Conservation (phyloP, 2,329 filamentous ascomycete species). For the Arthrobotrys conoides region DNA sequence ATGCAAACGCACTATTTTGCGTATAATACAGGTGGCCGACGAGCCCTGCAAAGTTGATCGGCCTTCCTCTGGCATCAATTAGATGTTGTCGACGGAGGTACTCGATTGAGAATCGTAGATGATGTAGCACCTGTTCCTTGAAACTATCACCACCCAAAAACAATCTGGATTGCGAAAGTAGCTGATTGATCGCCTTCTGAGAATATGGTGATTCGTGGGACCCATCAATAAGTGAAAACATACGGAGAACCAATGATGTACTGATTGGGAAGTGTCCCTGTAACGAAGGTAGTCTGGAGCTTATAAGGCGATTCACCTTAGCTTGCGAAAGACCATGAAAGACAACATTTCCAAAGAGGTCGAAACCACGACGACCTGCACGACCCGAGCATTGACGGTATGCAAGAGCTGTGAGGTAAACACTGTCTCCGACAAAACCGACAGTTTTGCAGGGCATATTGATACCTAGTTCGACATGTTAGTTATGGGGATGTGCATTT, state of each 20-base stretch:
- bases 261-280: slow-evolving; percentile 84
- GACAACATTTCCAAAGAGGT: slow-evolving; percentile 84
- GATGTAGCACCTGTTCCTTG: slow-evolving; percentile 79
- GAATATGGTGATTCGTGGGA: slow-evolving; percentile 77
- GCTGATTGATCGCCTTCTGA: slow-evolving; percentile 74
- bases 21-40: slow-evolving; percentile 82
- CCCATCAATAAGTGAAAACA: slow-evolving; percentile 77
- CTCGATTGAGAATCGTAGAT: slow-evolving; percentile 84
- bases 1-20: slow-evolving; percentile 81
- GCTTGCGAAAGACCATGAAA: slow-evolving; percentile 77
- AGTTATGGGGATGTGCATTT: background rate
- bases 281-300: slow-evolving; percentile 79
- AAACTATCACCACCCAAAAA: slow-evolving; percentile 79
- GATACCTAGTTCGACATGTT: slow-evolving; percentile 80
- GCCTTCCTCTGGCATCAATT: slow-evolving; percentile 74
- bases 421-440: slow-evolving; percentile 80
- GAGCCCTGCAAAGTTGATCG: slow-evolving; percentile 80
- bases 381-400: slow-evolving; percentile 83
- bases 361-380: slow-evolving; percentile 84
- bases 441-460: slow-evolving; percentile 89
- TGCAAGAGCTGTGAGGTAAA: slow-evolving; percentile 81
- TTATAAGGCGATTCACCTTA: slow-evolving; percentile 78
- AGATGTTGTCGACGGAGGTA: slow-evolving; percentile 80
- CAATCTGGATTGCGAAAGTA: slow-evolving; percentile 78
- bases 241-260: slow-evolving; percentile 78